Percentiles rank a stretch among this genome's conserved stretches.
Evolutionary conservation across 2,329 filamentous ascomycete genomes (phyloP).

Genomic region (Fusarium anthophilum): DNA sequence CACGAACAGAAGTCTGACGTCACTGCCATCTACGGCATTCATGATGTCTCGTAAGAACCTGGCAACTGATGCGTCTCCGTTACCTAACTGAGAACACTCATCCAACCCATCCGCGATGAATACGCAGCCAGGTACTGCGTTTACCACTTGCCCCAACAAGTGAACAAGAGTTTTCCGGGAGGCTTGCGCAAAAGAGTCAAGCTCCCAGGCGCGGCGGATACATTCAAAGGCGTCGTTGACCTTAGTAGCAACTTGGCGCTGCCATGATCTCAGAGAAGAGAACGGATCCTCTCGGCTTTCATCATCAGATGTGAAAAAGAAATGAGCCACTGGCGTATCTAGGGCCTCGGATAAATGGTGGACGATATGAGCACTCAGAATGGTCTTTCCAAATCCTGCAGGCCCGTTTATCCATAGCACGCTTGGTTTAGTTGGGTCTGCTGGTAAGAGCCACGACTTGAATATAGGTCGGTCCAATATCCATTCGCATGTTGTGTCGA

Average conservation of each 20-base stretch:
- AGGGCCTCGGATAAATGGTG: slow-evolving; percentile 24
- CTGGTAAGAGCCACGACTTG: background rate
- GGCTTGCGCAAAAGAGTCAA: slow-evolving; percentile 31
- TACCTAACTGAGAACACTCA: slow-evolving; percentile 39
- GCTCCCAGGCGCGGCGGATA: background rate
- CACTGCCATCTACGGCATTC: background rate
- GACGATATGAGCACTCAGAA: slow-evolving; percentile 44
- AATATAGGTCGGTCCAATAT: accelerated
- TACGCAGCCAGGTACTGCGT: slow-evolving; percentile 18
- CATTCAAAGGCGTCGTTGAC: background rate
- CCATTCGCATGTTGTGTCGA: background rate
- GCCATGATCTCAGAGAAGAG: slow-evolving; percentile 44
- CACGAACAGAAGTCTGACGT: slow-evolving; percentile 35
- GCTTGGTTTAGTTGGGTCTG: accelerated
- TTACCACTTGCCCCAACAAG: slow-evolving; percentile 29
- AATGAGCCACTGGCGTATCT: slow-evolving; percentile 32
- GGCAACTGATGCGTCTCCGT: background rate
- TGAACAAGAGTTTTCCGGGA: slow-evolving; percentile 23
- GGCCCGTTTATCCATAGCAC: slow-evolving; percentile 8
- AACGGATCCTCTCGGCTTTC: slow-evolving; percentile 41
- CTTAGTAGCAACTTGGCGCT: accelerated
- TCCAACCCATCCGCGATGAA: slow-evolving; percentile 49
- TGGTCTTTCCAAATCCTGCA: slow-evolving; percentile 47
- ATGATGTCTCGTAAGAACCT: slow-evolving; percentile 32
- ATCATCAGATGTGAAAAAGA: slow-evolving; percentile 47